These are phyloP conservation scores for Erigeron philadelphicus DNA, from an alignment of 140 eudicot genomes.

Conservation along the genomic window DNA sequence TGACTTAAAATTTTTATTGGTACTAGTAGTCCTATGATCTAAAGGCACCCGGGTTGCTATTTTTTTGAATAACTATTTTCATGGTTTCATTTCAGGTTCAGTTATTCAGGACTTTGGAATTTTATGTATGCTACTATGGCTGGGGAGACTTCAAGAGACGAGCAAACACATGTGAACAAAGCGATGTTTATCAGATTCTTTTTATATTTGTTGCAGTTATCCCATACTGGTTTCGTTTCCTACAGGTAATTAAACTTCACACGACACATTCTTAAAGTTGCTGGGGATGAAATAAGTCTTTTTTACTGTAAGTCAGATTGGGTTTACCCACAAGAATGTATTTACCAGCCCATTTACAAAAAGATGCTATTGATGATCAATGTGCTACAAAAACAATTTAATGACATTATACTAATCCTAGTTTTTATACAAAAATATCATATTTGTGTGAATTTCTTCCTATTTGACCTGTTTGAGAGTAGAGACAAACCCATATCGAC, in stretches of 20 bases:
- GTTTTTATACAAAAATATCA: no score
- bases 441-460: no score
- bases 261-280: no score
- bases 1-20: background rate
- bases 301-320: no score
- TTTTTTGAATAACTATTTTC: background rate
- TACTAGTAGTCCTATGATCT: background rate
- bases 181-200: conserved; percentile 27
- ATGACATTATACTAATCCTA: no score
- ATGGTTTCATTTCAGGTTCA: conserved; percentile 57
- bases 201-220: conserved; percentile 44
- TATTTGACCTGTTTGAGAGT: no score
- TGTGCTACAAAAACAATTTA: no score
- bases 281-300: no score
- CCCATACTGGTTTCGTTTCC: conserved; percentile 58
- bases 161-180: conserved; percentile 37
- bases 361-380: no score
- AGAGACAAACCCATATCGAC: background rate
- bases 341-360: no score
- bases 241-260: conserved; percentile 46
- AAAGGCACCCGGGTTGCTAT: background rate
- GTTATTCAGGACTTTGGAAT: conserved; percentile 48
- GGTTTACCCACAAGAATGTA: no score
- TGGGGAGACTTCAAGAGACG: conserved; percentile 56
- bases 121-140: conserved; percentile 57